phyloP scores from a whole-genome alignment of 306 rosid genomes.

The Castanea sativa region DNA sequence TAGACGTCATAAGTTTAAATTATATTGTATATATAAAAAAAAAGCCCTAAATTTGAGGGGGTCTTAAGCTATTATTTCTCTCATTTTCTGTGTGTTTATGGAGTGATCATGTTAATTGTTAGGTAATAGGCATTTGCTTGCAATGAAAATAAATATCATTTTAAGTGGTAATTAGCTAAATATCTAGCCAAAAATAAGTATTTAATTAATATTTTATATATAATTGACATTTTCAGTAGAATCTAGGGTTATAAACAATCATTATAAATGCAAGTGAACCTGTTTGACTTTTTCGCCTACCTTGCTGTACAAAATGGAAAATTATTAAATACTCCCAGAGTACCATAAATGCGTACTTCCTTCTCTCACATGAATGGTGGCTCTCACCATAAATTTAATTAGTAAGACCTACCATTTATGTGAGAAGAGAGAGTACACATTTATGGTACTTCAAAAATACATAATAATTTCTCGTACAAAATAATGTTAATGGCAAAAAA shows the following conservation, averaged over 20 bases:
- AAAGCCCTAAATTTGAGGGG: too few relatives aligned
- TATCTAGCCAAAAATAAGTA: background rate
- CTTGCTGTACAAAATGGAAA: background rate
- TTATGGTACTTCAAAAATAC: too few relatives aligned
- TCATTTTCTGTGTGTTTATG: slow-evolving; percentile 18
- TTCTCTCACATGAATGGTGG: too few relatives aligned
- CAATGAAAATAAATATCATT: slow-evolving; percentile 5
- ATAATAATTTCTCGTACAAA: too few relatives aligned
- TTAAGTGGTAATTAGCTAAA: slow-evolving; percentile 25
- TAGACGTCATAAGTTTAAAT: too few relatives aligned
- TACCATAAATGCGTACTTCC: too few relatives aligned
- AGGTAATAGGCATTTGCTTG: slow-evolving; percentile 32
- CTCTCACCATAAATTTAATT: too few relatives aligned
- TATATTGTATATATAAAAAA: too few relatives aligned
- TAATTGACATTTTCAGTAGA: background rate
- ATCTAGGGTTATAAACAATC: background rate
- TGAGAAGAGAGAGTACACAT: too few relatives aligned
- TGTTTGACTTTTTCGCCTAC: background rate
- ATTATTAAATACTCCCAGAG: too few relatives aligned
- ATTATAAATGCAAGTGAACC: background rate
- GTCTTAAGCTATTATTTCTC: slow-evolving; percentile 2
- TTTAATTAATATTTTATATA: background rate
- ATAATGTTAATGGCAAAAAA: background rate
- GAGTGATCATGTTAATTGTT: slow-evolving; percentile 27
- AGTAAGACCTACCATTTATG: too few relatives aligned